Evolutionary conservation across 805 yeast genomes (phyloP).

Genomic region (Scheffersomyces amazonensis): DNA sequence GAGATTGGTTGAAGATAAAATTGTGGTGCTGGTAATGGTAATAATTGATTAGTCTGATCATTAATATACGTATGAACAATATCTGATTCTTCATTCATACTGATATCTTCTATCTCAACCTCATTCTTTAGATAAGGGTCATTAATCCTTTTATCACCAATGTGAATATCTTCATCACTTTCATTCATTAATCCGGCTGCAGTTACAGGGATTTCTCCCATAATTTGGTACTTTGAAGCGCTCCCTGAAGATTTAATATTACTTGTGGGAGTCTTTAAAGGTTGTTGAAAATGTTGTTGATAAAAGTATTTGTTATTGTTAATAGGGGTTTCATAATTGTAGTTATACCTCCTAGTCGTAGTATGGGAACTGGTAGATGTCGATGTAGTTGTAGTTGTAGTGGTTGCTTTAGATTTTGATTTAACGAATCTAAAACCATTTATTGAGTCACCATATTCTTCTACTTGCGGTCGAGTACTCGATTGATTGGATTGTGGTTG

Average conservation of each 20-base stretch:
- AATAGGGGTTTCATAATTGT: constrained; percentile 15
- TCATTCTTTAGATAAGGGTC: constrained; percentile 12
- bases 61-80: neutral
- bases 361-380: too few relatives aligned
- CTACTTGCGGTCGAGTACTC: constrained; percentile 1
- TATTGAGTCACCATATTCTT: constrained; percentile 34
- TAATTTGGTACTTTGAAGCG: constrained; percentile 23
- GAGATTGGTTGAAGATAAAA: constrained; percentile 2
- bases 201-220: constrained; percentile 30
- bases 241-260: too few relatives aligned
- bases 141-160: constrained; percentile 36
- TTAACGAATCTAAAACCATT: constrained; percentile 45
- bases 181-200: constrained; percentile 36
- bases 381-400: neutral
- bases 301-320: constrained; percentile 13
- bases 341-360: constrained; percentile 7
- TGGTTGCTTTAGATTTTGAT: constrained; percentile 11
- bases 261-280: neutral
- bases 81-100: constrained; percentile 4
- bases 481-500: too few relatives aligned
- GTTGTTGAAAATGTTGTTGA: constrained; percentile 5
- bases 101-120: neutral
- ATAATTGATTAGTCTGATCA: neutral
- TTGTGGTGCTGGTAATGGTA: constrained; percentile 12
- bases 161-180: constrained; percentile 24